phyloP scores from a whole-genome alignment of 306 rosid genomes.

The Rosa multiflora region DNA sequence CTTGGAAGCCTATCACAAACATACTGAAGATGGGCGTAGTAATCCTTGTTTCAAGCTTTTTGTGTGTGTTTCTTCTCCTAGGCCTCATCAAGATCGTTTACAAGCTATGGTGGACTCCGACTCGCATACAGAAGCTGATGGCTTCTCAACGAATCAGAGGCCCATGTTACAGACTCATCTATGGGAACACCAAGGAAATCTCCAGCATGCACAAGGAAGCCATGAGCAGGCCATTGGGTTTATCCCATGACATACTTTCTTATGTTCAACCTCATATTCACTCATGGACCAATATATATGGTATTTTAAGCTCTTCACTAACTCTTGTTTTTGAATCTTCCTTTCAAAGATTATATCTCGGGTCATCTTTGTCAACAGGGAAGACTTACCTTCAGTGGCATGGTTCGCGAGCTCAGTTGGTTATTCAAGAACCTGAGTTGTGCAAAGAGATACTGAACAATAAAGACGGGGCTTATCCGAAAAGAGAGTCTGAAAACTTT shows the following conservation, averaged over 20 bases:
- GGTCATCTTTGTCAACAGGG: constrained; percentile 18
- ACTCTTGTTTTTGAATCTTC: not conserved
- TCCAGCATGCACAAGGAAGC: constrained; percentile 25
- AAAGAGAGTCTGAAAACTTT: not conserved
- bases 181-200: constrained; percentile 34
- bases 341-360: not conserved
- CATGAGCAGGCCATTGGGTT: constrained; percentile 21
- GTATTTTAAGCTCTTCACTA: not conserved
- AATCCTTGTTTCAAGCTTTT: not conserved
- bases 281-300: constrained; percentile 19
- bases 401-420: constrained; percentile 29
- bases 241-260: constrained; percentile 25
- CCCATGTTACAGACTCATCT: constrained; percentile 29
- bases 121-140: constrained; percentile 20
- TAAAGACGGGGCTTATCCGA: constrained; percentile 18
- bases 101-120: constrained; percentile 35
- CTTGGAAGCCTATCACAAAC: not conserved
- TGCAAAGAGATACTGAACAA: constrained; percentile 30
- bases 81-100: constrained; percentile 12
- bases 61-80: constrained; percentile 14
- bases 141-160: constrained; percentile 27
- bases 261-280: constrained; percentile 28
- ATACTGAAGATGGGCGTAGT: not conserved
- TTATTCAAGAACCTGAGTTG: constrained; percentile 31
- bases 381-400: constrained; percentile 36